These are phyloP conservation scores for Aspergillus thermomutatus DNA, from an alignment of 2,329 filamentous ascomycete species.

Conservation along the genomic window DNA sequence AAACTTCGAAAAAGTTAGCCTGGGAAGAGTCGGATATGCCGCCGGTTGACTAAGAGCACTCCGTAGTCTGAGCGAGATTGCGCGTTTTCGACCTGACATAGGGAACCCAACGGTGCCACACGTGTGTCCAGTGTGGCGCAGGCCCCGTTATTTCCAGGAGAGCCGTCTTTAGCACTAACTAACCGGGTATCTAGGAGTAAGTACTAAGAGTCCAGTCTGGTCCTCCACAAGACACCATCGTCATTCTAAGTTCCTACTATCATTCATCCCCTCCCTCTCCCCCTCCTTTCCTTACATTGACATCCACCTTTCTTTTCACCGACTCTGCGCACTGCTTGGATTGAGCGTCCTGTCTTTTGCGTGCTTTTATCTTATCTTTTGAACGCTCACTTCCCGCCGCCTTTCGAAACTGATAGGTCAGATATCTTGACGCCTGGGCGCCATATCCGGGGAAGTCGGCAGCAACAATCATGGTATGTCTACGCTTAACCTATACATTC, in stretches of 20 bases:
- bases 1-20: neutral
- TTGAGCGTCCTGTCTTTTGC: slow-evolving; percentile 14
- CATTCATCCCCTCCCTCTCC: slow-evolving; percentile 7
- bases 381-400: slow-evolving; percentile 8
- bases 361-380: slow-evolving; percentile 14
- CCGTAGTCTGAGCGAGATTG: neutral
- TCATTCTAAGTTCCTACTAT: slow-evolving; percentile 6
- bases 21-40: neutral
- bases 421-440: slow-evolving; percentile 31
- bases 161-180: neutral
- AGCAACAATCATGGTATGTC: slow-evolving; percentile 34
- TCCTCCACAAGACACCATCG: slow-evolving; percentile 10
- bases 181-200: neutral
- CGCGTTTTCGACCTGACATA: slow-evolving; percentile 14
- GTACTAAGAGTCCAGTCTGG: neutral
- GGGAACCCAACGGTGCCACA: slow-evolving; percentile 18
- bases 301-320: slow-evolving; percentile 4
- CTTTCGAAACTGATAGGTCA: slow-evolving; percentile 23
- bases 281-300: slow-evolving; percentile 3
- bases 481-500: neutral
- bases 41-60: neutral
- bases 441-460: slow-evolving; percentile 25
- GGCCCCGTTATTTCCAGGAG: slow-evolving; percentile 8
- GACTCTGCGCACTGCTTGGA: slow-evolving; percentile 8
- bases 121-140: slow-evolving; percentile 23